Evolutionary conservation across 495 filamentous ascomycete species (phyloP), one percentile per base, ranked within the genome.

Genomic region (Poronia punctata): DNA sequence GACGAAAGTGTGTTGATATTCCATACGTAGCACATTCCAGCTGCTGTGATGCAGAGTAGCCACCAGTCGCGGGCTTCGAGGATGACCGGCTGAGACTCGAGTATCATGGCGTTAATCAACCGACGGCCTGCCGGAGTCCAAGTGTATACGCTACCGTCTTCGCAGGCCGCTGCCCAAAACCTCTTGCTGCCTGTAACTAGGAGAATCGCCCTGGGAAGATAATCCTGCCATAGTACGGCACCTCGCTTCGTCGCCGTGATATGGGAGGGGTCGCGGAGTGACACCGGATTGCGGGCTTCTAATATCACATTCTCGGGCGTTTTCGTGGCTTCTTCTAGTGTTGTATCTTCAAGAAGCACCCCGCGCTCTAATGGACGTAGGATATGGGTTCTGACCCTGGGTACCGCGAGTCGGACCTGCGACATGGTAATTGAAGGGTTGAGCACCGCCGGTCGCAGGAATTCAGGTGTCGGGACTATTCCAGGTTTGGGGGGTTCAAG

Each of bases 121-220:
- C 92, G 75, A 39, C 93, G 77, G 4, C 92, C 92, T n/a, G 88
- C 88, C 3, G 92, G 90, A 1, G 88, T 90, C 88, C 90, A 99
- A 20, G 86, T 75, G 56, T 95, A 85, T 9, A 99, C 48, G n/a
- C 80, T 86, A 11, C 87, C 93, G 55, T 97, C 92, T 60, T 99
- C 92, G 46, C 87, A 95, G 11, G 83, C 88, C 8, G 81, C 89
- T 7, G 84, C 82, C 88, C 92, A 97, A 62, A 96, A 88, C 44
- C 79, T 76, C 43, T 81, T 77, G 55, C 89, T 96, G 0, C 92
- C 92, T 0, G 92, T 92, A 5, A 88, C 79, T 4, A 95, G 76
- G 8, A 97, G 72, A 9, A 90, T 84, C 20, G 82, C 77, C 26
- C 79, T 75, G 0, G 89, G 89, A 12, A 99, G 68, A 52, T 83